Conservation (phyloP, 1,139 yeast genomes). For the Eremothecium coryli region DNA sequence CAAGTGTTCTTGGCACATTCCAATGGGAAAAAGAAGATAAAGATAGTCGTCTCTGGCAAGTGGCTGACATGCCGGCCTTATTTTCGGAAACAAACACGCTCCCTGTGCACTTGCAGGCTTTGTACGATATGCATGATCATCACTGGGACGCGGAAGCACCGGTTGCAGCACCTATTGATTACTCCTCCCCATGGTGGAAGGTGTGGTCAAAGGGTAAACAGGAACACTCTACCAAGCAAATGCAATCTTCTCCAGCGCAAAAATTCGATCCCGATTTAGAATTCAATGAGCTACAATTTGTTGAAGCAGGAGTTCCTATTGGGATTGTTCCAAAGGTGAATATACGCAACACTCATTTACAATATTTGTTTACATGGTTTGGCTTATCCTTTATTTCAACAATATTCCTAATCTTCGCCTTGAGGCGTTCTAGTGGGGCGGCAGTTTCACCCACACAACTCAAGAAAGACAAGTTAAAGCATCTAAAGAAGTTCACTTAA, state of each 20-base stretch:
- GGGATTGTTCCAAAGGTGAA: constrained; percentile 75
- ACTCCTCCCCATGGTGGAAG: constrained; percentile 31
- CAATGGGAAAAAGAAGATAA: constrained; percentile 69
- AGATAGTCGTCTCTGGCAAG: constrained; percentile 52
- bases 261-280: constrained; percentile 21
- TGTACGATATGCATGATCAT: constrained; percentile 57
- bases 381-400: constrained; percentile 69
- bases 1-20: constrained; percentile 60
- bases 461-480: constrained; percentile 37
- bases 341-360: constrained; percentile 81
- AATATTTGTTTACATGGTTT: constrained; percentile 91
- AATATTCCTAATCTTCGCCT: constrained; percentile 49
- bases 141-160: constrained; percentile 14
- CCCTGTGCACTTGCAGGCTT: constrained; percentile 71
- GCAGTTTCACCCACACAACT: constrained; percentile 32
- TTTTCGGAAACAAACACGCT: constrained; percentile 47
- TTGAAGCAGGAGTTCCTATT: constrained; percentile 79
- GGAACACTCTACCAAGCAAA: constrained; percentile 5
- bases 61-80: constrained; percentile 78
- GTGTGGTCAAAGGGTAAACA: constrained; percentile 23
- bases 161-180: constrained; percentile 10
- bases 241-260: background rate
- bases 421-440: constrained; percentile 39
- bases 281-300: constrained; percentile 41
- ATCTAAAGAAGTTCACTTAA: constrained; percentile 35